Conservation (phyloP, 441 rosid species). For the Corymbia calophylla region DNA sequence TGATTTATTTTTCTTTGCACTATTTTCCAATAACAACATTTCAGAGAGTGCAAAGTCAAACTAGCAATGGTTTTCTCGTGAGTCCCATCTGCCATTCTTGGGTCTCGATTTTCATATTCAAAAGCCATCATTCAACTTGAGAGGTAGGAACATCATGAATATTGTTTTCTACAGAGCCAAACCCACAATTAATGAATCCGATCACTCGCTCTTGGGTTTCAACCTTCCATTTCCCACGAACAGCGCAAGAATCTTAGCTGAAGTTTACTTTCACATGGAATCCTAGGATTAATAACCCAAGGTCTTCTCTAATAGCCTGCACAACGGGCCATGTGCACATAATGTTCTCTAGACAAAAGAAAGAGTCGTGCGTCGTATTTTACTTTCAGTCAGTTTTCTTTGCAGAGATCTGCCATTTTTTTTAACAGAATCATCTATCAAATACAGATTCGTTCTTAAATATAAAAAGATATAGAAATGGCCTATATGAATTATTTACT, state of each 20-base stretch:
- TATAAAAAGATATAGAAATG: not conserved
- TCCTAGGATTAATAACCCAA: not conserved
- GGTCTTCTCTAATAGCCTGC: not conserved
- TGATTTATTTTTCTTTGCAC: not conserved
- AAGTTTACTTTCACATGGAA: not conserved
- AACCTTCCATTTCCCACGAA: not conserved
- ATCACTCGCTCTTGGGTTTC: not conserved
- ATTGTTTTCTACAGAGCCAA: not conserved
- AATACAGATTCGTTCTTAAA: not conserved
- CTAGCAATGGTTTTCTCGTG: not conserved
- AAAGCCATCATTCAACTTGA: not conserved
- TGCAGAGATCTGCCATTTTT: not conserved
- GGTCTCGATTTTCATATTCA: not conserved
- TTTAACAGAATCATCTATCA: not conserved
- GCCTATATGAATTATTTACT: not conserved
- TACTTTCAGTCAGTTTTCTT: not conserved
- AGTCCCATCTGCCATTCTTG: not conserved
- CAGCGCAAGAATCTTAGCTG: not conserved
- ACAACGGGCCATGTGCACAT: not conserved
- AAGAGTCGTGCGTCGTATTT: not conserved
- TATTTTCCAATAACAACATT: too few relatives aligned
- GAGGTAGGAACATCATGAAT: not conserved
- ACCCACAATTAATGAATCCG: not conserved
- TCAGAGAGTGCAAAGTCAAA: not conserved
- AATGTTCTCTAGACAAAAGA: not conserved